These are phyloP conservation scores for Pseudocercospora musae DNA, from an alignment of 2,329 filamentous ascomycete genomes.

Conservation along the genomic window DNA sequence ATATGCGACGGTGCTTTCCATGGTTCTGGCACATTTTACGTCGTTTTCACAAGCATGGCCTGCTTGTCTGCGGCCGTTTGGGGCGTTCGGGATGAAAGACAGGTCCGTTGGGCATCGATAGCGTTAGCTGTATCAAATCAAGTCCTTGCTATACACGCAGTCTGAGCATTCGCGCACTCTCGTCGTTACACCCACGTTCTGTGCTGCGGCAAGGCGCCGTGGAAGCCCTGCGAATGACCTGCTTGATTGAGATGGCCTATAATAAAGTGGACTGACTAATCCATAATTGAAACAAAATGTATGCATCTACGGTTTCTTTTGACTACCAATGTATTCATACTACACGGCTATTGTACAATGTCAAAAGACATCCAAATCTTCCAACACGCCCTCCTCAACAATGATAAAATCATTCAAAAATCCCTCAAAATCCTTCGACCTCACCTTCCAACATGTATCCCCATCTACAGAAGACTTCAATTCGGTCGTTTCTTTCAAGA, in stretches of 20 bases:
- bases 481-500: constrained; percentile 48
- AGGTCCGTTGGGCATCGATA: background rate
- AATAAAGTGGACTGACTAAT: too few relatives aligned
- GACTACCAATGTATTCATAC: too few relatives aligned
- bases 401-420: background rate
- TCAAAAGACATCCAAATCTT: background rate
- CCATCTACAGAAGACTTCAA: constrained; percentile 61
- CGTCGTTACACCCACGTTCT: background rate
- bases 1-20: constrained; percentile 5
- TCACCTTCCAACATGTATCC: constrained; percentile 58
- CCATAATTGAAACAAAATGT: too few relatives aligned
- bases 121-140: constrained; percentile 2
- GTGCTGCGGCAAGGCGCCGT: background rate
- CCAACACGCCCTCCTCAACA: background rate
- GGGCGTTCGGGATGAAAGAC: constrained; percentile 13
- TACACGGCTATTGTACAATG: too few relatives aligned
- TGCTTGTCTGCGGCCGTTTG: constrained; percentile 5
- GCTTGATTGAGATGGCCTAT: background rate
- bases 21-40: constrained; percentile 6
- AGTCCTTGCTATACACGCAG: background rate
- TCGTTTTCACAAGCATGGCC: constrained; percentile 6
- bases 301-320: too few relatives aligned
- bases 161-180: background rate
- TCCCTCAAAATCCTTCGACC: constrained; percentile 50
- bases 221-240: background rate